Evolutionary conservation across 805 yeast genomes (phyloP), one percentile per base, ranked within the genome.

Genomic region (Metschnikowia borealis): DNA sequence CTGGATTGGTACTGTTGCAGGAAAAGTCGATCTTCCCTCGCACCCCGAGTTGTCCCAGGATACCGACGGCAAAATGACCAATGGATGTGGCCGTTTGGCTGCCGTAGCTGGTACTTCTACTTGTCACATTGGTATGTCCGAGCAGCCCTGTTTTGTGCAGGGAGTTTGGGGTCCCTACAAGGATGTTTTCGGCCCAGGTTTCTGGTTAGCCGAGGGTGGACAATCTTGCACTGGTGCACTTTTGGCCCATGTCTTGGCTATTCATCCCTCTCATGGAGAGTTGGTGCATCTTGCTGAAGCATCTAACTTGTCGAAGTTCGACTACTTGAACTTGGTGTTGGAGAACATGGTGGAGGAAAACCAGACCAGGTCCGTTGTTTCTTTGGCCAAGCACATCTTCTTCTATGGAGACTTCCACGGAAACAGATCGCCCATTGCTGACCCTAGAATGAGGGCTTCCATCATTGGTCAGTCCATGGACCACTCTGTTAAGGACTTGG

Each of bases 131-230:
- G 90, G 89, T 50, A 78, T 92, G 78, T 85, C 96, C 29, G 78
- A 81, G 53, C 85, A 88, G 31, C 87, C 96, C 0, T 82, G 89
- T 40, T 91, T 92, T 65, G 98, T 92, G 8, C 82, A 89, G 40
- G 99, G 99, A 53, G 97, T 94, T 33, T 94, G 99, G 99, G 99
- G 99, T 13, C 99, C 99, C 2, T 94, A 94, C 70, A 79, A 90
- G 62, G 96, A 91, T 67, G 96, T 89, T 5, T 78, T 92, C 74
- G 87, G 95, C n/a, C 85, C 87, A 29, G 89, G 84, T 5, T 85
- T 76, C 62, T 94, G 98, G 98, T 77, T 91, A 56, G 96, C 98
- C 13, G 99, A 94, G 70, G 99, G 99, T 64, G 99, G 99, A n/a
- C 99, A 94, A 68, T 85, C 95, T 14, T 87, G 96, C 65, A 94